phyloP scores from a whole-genome alignment of 1,284 basidiomycete genomes.

The Sanghuangporus baumii region DNA sequence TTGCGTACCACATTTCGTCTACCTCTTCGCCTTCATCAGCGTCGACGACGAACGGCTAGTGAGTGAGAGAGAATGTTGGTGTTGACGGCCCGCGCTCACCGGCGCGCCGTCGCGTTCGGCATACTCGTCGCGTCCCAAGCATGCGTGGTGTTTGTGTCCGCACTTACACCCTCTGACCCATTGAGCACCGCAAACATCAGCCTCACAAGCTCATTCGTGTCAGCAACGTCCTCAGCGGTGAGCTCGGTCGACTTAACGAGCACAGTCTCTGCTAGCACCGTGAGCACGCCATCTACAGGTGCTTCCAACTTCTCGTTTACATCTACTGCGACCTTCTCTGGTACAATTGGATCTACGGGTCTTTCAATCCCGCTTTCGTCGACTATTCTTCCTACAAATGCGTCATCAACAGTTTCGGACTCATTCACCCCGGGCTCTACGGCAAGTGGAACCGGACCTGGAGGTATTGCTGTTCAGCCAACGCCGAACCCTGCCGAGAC shows the following conservation, averaged over 20 bases:
- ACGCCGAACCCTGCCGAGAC: constrained; percentile 8
- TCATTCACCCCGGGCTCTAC: constrained; percentile 12
- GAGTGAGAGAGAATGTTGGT: background rate
- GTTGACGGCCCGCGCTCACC: background rate
- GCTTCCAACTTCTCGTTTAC: background rate
- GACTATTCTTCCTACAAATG: constrained; percentile 3
- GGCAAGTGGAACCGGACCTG: constrained; percentile 9
- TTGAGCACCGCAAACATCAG: background rate
- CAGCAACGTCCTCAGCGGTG: background rate
- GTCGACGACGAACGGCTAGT: background rate
- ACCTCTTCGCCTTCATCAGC: background rate
- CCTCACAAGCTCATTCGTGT: background rate
- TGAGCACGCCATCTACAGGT: background rate
- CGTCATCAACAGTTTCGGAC: constrained; percentile 2
- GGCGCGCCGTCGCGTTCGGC: background rate
- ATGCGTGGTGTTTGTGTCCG: background rate
- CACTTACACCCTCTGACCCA: background rate
- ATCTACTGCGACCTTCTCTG: background rate
- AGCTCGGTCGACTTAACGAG: background rate
- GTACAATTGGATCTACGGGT: constrained; percentile 14
- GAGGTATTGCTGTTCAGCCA: constrained; percentile 8
- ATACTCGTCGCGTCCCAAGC: background rate
- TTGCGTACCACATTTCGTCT: background rate
- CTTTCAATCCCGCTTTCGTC: constrained; percentile 15
- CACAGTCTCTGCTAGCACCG: background rate